Evolutionary conservation across 2,329 filamentous ascomycete genomes (phyloP).

Genomic region (Talaromyces sp.): DNA sequence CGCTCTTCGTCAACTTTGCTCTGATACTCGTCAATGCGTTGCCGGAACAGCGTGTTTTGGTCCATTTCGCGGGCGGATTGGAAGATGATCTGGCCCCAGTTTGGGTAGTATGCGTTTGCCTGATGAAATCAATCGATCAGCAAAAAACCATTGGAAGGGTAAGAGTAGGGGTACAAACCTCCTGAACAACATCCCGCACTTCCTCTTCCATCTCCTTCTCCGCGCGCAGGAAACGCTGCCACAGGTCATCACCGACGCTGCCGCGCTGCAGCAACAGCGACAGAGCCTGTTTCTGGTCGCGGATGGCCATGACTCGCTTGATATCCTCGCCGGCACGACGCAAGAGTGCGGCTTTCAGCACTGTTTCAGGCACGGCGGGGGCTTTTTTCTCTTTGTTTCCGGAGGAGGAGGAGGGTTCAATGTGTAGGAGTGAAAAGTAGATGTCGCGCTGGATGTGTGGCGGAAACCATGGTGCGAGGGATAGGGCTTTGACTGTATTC

Average conservation of each 20-base stretch:
- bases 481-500: slow-evolving; percentile 64
- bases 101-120: slow-evolving; percentile 83
- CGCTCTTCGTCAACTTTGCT: slow-evolving; percentile 66
- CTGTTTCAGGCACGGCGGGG: slow-evolving; percentile 68
- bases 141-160: no score
- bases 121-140: slow-evolving; percentile 39
- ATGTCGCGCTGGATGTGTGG: slow-evolving; percentile 87
- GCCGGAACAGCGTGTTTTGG: slow-evolving; percentile 71
- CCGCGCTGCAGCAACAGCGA: slow-evolving; percentile 78
- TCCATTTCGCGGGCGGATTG: slow-evolving; percentile 96
- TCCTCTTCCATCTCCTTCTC: slow-evolving; percentile 99
- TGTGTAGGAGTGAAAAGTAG: slow-evolving; percentile 85
- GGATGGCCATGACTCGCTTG: slow-evolving; percentile 79
- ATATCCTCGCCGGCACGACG: slow-evolving; percentile 90
- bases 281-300: slow-evolving; percentile 82
- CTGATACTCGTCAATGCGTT: slow-evolving; percentile 69
- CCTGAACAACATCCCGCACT: slow-evolving; percentile 84
- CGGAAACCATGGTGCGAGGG: slow-evolving; percentile 90
- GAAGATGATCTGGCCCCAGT: slow-evolving; percentile 94
- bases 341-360: slow-evolving; percentile 82
- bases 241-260: slow-evolving; percentile 91
- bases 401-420: slow-evolving; percentile 47
- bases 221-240: slow-evolving; percentile 83
- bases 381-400: slow-evolving; percentile 58
- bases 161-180: no score